Evolutionary conservation across 495 filamentous ascomycete genomes (phyloP), one percentile per base, ranked within the genome.

Genomic region (Evernia prunastri): DNA sequence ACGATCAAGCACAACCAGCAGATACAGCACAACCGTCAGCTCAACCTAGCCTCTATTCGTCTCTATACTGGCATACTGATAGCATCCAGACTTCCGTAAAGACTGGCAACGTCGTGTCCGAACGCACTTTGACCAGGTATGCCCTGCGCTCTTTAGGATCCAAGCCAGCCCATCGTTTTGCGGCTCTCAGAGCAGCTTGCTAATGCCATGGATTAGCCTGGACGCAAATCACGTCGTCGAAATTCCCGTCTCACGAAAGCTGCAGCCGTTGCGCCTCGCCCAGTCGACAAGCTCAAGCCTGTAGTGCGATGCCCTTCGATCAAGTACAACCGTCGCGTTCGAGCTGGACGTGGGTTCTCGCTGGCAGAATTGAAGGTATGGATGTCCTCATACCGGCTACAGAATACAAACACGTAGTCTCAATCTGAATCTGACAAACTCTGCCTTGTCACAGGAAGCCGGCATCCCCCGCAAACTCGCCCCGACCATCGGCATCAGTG

Each of bases 1-100:
- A 89, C 94, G 84, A 96, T 98, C 89, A 96, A 96, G 85, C 93
- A 97, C 87, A 98, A 98, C 81, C 91, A 98, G 86, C 89, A 94
- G 84, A 89, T 98, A 81, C 92, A 86, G 75, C 87, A 95, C 87
- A 96, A 94, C 86, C 94, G 90, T 95, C 82, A 81, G 89, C 82
- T 73, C 31, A 53, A 18, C 64, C 58, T 53, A 57, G 64, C 60
- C 12, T 59, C 59, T 36, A 18, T 65, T 70, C 51, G 67, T 60
- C 35, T 63, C 31, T 60, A 65, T 62, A 66, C 4, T 17, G 17
- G 61, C 56, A 60, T 66, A 60, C 70, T 66, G 64, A 68, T 51
- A 45, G 63, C 56, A 65, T 45, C 68, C 72, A 93, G 90, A 98
- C 80, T 98, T 98, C 91, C 94, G 91, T 84, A 98, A 98, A 91